Percentiles rank a stretch among this genome's conserved stretches.
These are phyloP conservation scores for Salix arbutifolia DNA, from an alignment of 345 rosid genomes.

Conservation along the genomic window DNA sequence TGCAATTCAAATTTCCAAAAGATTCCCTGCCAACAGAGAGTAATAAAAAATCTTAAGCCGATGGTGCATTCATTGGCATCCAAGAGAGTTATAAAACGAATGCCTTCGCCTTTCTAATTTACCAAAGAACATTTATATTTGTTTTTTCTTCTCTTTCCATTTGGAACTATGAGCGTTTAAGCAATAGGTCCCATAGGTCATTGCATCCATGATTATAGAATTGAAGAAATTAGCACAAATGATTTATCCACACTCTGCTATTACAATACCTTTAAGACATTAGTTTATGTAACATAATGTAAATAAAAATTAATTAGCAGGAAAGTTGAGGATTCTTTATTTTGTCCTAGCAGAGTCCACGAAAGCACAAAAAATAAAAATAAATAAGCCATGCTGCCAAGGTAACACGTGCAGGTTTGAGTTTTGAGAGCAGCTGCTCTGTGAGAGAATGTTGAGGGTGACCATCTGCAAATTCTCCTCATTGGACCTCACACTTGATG, in stretches of 20 bases:
- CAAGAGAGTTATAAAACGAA: not conserved
- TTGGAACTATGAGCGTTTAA: not conserved
- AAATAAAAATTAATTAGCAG: not conserved
- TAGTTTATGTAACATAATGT: not conserved
- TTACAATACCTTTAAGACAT: not conserved
- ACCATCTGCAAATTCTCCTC: not conserved
- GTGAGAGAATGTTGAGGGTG: not conserved
- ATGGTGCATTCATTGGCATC: not conserved
- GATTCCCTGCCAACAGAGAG: conserved; percentile 55
- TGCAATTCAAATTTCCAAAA: conserved; percentile 86
- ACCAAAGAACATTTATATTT: not conserved
- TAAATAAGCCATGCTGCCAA: not conserved
- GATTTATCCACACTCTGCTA: not conserved
- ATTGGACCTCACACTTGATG: not conserved
- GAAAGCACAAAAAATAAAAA: not conserved
- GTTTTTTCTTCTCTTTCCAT: not conserved
- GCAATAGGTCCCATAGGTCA: not conserved
- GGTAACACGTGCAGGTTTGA: not conserved
- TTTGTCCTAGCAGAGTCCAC: not conserved
- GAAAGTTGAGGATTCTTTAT: not conserved
- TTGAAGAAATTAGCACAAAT: not conserved
- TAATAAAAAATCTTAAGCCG: not conserved
- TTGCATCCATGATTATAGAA: not conserved
- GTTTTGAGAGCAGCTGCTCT: not conserved
- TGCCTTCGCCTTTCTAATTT: not conserved